Conservation (phyloP, 225 moss, liverwort and hornwort species). For the Pseudisothecium myosuroides region DNA sequence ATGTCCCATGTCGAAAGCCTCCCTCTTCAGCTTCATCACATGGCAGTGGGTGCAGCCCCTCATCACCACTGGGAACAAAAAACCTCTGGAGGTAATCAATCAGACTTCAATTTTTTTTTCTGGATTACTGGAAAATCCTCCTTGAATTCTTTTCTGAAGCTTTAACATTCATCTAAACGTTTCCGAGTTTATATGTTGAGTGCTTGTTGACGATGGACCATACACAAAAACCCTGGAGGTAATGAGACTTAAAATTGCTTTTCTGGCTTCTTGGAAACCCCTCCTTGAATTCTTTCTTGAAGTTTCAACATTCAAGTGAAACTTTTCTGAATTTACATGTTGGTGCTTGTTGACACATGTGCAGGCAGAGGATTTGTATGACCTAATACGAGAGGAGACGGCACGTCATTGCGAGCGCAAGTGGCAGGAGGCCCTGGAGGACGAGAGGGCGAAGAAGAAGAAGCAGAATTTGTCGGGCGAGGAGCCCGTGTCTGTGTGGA, state of each 20-base stretch:
- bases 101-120: background rate
- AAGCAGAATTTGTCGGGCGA: background rate
- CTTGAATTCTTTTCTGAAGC: background rate
- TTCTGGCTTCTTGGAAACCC: background rate
- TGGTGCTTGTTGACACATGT: background rate
- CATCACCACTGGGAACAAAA: constrained; percentile 38
- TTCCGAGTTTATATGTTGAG: background rate
- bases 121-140: background rate
- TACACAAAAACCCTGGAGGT: constrained; percentile 21
- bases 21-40: constrained; percentile 21
- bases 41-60: constrained; percentile 78
- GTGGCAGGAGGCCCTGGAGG: constrained; percentile 34
- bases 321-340: background rate
- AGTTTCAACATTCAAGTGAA: background rate
- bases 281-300: background rate
- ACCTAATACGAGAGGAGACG: constrained; percentile 44
- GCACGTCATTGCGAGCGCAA: constrained; percentile 38
- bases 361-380: constrained; percentile 80
- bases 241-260: background rate
- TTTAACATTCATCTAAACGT: background rate
- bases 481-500: constrained; percentile 35
- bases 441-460: constrained; percentile 5
- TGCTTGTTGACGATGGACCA: background rate
- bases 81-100: constrained; percentile 33
- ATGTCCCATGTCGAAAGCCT: constrained; percentile 41